phyloP scores from a whole-genome alignment of 139 green algal genomes.

The Desmodesmus armatus region DNA sequence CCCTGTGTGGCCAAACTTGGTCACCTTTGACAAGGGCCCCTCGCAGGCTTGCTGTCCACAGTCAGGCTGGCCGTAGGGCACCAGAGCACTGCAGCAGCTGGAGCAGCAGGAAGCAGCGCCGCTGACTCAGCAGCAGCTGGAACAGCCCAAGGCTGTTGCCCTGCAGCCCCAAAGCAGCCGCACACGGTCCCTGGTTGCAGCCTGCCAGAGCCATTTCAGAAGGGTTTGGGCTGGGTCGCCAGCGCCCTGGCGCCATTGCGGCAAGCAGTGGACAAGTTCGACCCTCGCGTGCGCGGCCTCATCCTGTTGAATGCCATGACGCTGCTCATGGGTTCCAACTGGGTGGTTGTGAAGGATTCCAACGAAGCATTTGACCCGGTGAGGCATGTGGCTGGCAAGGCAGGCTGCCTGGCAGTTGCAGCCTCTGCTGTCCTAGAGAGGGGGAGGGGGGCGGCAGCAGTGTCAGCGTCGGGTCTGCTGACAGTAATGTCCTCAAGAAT shows the following conservation, averaged over 20 bases:
- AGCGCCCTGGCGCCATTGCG: background rate
- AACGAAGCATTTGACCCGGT: conserved; percentile 19
- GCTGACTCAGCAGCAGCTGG: background rate
- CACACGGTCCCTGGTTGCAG: background rate
- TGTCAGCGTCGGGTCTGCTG: background rate
- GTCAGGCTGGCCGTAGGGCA: background rate
- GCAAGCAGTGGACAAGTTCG: background rate
- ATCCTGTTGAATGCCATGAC: conserved; percentile 53
- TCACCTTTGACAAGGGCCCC: too few relatives aligned
- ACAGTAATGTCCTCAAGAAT: too few relatives aligned
- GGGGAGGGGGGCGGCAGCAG: background rate
- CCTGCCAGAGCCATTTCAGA: too few relatives aligned
- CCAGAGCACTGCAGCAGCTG: conserved; percentile 1
- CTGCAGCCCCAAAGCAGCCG: background rate
- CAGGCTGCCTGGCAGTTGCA: background rate
- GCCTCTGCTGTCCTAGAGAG: background rate
- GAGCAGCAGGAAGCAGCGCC: background rate
- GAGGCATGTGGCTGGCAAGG: background rate
- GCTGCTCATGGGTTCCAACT: conserved; percentile 46
- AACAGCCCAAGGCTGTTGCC: too few relatives aligned
- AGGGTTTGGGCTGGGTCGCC: background rate
- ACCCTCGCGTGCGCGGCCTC: conserved; percentile 22
- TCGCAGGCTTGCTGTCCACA: too few relatives aligned
- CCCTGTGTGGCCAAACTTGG: too few relatives aligned
- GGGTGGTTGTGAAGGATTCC: conserved; percentile 37